Base-by-base conservation (phyloP, 176 grass and related monocot species). In the Oryza rufipogon region DNA sequence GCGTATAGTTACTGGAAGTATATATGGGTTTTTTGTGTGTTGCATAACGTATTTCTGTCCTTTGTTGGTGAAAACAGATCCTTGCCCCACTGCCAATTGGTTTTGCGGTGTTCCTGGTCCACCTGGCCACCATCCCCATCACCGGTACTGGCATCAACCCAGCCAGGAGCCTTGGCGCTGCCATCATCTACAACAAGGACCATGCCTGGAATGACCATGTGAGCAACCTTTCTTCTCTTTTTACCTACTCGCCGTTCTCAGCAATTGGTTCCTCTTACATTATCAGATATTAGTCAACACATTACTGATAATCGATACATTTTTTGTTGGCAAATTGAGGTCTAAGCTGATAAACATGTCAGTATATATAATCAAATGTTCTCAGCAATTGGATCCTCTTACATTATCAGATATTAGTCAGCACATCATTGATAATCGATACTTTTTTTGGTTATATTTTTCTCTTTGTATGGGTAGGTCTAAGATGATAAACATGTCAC, bases 121-220 rank as follows among this genome's bases (percentile, higher is more conserved):
- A 97, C 79, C 70, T 97, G 87, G 95, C 95, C 65, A 97, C 95
- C 76, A 97, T 97, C 81, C 95, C 95, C 71, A 97, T 97, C 80
- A 97, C 95, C 33, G 95, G 95, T 70, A 97, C 95, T 9, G 95
- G 95, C 81, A 97, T 97, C 90, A 97, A 97, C 88, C 95, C 95
- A 39, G 95, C 95, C 41, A 84, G 95, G 70, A 97, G 95, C 81
- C 92, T 97, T 70, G 92, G 90, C 16, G 90, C 95, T 78, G 90
- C 92, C 81, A 85, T 94, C 78, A 94, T 97, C 86, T 97, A 92
- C 90, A 92, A 97, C 92, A 89, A 56, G 86, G 61, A 84, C 11
- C 90, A 94, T 74, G 86, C 92, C 71, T 97, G 95, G 95, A 82
- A 79, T 49, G 90, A 97, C 81, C 92, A 94, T 87, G 95, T 97